Evolutionary conservation across 2,329 filamentous ascomycete species (phyloP).

Genomic region (Incumbomyces delicatus): DNA sequence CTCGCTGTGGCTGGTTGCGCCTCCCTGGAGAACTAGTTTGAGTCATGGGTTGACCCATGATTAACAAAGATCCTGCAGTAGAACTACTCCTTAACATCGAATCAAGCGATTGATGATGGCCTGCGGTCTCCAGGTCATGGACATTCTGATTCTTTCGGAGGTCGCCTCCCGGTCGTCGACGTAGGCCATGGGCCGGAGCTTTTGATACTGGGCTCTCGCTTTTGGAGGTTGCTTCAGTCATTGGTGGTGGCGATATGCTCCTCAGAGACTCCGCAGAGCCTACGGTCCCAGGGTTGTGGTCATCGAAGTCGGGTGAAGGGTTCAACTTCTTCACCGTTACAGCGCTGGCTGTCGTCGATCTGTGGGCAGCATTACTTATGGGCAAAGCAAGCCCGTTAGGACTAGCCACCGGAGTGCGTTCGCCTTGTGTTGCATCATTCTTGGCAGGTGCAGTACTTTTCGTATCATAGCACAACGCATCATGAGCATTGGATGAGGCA

Average conservation of each 20-base stretch:
- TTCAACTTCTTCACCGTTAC: constrained; percentile 2
- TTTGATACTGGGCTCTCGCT: constrained; percentile 9
- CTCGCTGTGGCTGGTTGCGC: constrained; percentile 22
- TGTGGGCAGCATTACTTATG: background rate
- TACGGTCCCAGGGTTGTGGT: background rate
- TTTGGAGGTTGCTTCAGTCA: constrained; percentile 6
- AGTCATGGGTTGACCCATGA: constrained; percentile 18
- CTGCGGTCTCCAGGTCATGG: constrained; percentile 46
- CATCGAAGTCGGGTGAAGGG: background rate
- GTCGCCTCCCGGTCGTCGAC: constrained; percentile 66
- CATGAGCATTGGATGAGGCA: background rate
- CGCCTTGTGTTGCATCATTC: background rate
- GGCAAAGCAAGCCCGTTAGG: background rate
- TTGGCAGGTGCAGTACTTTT: background rate
- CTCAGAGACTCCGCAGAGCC: background rate
- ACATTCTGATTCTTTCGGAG: constrained; percentile 59
- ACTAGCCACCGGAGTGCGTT: background rate
- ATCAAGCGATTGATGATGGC: constrained; percentile 28
- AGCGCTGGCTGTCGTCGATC: background rate
- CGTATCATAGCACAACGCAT: background rate
- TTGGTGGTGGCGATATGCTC: constrained; percentile 2
- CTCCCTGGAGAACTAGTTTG: constrained; percentile 13
- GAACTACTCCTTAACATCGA: constrained; percentile 27
- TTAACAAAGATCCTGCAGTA: constrained; percentile 20
- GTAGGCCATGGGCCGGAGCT: constrained; percentile 45